phyloP scores from a whole-genome alignment of 1,284 basidiomycete genomes.

The Rhodofomes roseus region DNA sequence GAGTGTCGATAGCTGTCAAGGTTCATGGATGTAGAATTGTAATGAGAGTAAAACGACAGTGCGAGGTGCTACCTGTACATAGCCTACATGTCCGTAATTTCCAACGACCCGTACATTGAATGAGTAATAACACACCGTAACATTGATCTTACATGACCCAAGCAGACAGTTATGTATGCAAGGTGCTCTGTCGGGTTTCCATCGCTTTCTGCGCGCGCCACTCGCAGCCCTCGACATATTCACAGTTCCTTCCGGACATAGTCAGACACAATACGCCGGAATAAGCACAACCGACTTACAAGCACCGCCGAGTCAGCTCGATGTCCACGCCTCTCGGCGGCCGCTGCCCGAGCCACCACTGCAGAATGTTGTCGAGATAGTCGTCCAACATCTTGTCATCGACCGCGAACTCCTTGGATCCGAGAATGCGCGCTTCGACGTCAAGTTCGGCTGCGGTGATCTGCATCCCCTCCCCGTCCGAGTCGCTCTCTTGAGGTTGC shows the following conservation, averaged over 20 bases:
- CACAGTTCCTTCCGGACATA: conserved; percentile 56
- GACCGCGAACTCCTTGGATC: conserved; percentile 58
- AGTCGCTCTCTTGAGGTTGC: conserved; percentile 8
- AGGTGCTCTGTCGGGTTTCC: conserved; percentile 27
- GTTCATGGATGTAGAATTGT: too few relatives aligned
- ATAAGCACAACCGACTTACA: conserved; percentile 41
- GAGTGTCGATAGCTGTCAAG: too few relatives aligned
- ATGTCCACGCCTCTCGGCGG: conserved; percentile 65
- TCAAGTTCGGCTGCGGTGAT: conserved; percentile 16
- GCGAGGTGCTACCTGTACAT: neutral
- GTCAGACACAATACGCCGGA: conserved; percentile 3
- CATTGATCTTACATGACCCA: neutral
- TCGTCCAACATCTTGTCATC: conserved; percentile 52
- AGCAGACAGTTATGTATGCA: neutral
- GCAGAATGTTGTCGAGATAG: conserved; percentile 54
- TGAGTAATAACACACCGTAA: neutral
- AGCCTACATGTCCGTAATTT: neutral
- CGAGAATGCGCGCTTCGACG: conserved; percentile 49
- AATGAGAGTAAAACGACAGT: too few relatives aligned
- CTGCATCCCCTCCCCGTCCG: conserved; percentile 3
- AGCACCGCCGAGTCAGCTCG: conserved; percentile 60
- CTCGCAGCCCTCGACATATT: conserved; percentile 77
- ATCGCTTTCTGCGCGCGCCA: conserved; percentile 72
- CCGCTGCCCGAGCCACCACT: conserved; percentile 75
- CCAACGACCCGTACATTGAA: too few relatives aligned